Evolutionary conservation across 2,329 filamentous ascomycete species (phyloP).

Genomic region (Ustulina deusta): DNA sequence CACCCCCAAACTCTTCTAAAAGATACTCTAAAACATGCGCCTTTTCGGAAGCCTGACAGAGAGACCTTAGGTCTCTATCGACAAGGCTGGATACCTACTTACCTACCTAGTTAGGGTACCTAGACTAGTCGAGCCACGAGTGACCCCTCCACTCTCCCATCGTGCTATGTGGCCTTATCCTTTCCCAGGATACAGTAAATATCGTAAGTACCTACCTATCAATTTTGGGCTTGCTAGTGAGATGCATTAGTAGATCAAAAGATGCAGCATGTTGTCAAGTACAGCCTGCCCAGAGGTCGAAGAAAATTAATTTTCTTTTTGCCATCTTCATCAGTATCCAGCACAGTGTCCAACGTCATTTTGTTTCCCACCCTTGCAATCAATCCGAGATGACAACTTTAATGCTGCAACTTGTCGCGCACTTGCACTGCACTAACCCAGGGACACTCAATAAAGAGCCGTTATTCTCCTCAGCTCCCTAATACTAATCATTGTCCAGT

Average conservation of each 20-base stretch:
- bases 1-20: neutral
- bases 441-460: slow-evolving; percentile 14
- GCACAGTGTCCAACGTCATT: slow-evolving; percentile 4
- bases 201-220: too few species aligned
- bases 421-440: neutral
- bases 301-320: neutral
- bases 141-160: neutral
- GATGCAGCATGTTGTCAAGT: neutral
- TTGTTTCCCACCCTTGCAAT: neutral
- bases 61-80: neutral
- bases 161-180: slow-evolving; percentile 28
- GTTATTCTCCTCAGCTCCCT: slow-evolving; percentile 10
- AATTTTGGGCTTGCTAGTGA: neutral
- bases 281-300: neutral
- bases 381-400: neutral
- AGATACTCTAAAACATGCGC: neutral
- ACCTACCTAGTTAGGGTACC: slow-evolving; percentile 1
- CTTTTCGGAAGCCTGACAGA: neutral
- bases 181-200: neutral
- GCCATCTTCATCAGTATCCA: neutral
- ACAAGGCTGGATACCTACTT: neutral
- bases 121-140: slow-evolving; percentile 16
- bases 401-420: slow-evolving; percentile 2
- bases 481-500: slow-evolving; percentile 25
- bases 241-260: neutral